Evolutionary conservation across 306 rosid species (phyloP).

Genomic region (Ochetophila trinervis): DNA sequence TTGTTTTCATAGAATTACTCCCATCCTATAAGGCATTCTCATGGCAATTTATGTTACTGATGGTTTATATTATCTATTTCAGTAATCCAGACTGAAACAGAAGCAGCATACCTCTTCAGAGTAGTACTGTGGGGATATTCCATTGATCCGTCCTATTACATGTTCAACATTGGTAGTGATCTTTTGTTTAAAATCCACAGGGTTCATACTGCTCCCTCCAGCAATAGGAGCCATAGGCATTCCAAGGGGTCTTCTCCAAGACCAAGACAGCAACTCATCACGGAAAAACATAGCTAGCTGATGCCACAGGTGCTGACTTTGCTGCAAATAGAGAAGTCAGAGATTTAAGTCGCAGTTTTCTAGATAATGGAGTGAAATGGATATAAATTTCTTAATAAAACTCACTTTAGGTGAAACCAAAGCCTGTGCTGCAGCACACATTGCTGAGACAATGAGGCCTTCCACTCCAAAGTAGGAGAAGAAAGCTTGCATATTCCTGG

Average conservation of each 20-base stretch:
- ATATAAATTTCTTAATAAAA: not conserved
- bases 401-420: slow-evolving; percentile 88
- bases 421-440: slow-evolving; percentile 99
- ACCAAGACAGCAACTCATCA: slow-evolving; percentile 95
- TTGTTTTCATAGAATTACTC: not conserved
- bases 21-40: not conserved
- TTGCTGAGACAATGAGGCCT: slow-evolving; percentile 96
- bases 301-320: slow-evolving; percentile 95
- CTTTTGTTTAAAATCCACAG: slow-evolving; percentile 82
- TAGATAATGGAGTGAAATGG: not conserved
- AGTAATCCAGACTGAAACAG: not conserved
- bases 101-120: slow-evolving; percentile 76
- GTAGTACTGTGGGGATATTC: slow-evolving; percentile 79
- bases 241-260: slow-evolving; percentile 99
- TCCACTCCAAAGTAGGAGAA: slow-evolving; percentile 94
- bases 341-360: not conserved
- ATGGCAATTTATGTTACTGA: not conserved
- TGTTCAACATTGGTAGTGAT: slow-evolving; percentile 80
- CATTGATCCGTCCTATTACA: slow-evolving; percentile 71
- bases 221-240: slow-evolving; percentile 77
- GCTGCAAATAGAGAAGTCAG: slow-evolving; percentile 56
- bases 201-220: slow-evolving; percentile 77
- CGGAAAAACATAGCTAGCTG: slow-evolving; percentile 99
- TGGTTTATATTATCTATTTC: not conserved
- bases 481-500: slow-evolving; percentile 96